Conservation (phyloP, 2,329 filamentous ascomycete species). For the Colletotrichum higginsianum region DNA sequence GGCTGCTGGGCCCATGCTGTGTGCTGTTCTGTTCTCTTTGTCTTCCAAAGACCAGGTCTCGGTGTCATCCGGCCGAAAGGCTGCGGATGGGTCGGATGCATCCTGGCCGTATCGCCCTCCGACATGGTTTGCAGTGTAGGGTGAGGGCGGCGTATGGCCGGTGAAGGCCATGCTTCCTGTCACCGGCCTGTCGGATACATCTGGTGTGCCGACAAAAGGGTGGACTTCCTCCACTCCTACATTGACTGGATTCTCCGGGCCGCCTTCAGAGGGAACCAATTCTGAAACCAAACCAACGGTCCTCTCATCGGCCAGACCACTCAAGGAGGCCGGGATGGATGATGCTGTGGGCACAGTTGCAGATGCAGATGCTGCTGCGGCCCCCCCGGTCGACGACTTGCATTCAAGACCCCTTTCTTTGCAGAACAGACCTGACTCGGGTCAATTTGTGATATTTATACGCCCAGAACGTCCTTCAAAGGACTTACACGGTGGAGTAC, state of each 20-base stretch:
- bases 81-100: background rate
- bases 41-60: constrained; percentile 57
- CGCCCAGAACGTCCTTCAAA: background rate
- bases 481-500: constrained; percentile 60
- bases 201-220: background rate
- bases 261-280: background rate
- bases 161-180: background rate
- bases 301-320: background rate
- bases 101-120: background rate
- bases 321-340: background rate
- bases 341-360: background rate
- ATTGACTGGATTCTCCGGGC: background rate
- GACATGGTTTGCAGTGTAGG: background rate
- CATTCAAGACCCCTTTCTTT: constrained; percentile 52
- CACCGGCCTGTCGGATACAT: background rate
- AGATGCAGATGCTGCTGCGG: background rate
- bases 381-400: constrained; percentile 48
- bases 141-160: background rate
- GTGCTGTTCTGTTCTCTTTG: constrained; percentile 57
- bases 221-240: background rate
- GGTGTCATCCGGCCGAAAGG: background rate
- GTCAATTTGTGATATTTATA: background rate
- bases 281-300: background rate
- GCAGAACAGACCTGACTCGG: constrained; percentile 51
- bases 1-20: constrained; percentile 60